A percentile compares a stretch with the other conserved stretches of the same genome.
Evolutionary conservation across 2,329 filamentous ascomycete species (phyloP).

Genomic region (Penicillium psychrosexuale): DNA sequence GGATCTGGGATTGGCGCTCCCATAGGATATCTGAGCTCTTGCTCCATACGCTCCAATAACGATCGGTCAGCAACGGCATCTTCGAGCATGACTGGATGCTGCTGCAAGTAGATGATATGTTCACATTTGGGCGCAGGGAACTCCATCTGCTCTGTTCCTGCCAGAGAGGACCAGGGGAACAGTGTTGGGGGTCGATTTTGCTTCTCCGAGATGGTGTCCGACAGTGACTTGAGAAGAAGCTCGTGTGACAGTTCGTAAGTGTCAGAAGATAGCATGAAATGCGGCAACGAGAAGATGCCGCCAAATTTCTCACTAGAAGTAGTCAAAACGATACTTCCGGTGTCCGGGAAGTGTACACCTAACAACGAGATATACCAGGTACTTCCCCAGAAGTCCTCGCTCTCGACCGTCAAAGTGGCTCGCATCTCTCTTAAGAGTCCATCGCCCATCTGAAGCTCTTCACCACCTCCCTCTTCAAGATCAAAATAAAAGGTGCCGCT

Average conservation of each 20-base stretch:
- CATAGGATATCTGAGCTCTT: constrained; percentile 58
- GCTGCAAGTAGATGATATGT: constrained; percentile 79
- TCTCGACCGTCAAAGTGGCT: constrained; percentile 69
- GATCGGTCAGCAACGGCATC: constrained; percentile 30
- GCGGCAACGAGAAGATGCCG: constrained; percentile 86
- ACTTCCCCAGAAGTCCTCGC: constrained; percentile 65
- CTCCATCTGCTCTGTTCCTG: constrained; percentile 48
- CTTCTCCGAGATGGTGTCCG: constrained; percentile 59
- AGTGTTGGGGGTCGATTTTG: constrained; percentile 57
- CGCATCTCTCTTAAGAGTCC: constrained; percentile 65
- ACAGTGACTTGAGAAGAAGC: constrained; percentile 71
- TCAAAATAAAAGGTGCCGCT: constrained; percentile 68
- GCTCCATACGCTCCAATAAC: constrained; percentile 53
- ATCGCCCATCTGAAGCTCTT: constrained; percentile 38
- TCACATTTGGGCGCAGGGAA: constrained; percentile 75
- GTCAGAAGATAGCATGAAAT: constrained; percentile 64
- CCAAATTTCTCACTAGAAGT: constrained; percentile 92
- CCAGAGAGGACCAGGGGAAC: constrained; percentile 73
- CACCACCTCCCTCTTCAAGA: constrained; percentile 56
- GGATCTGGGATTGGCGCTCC: constrained; percentile 53
- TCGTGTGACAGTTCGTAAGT: constrained; percentile 57
- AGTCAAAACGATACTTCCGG: constrained; percentile 74
- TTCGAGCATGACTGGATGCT: constrained; percentile 41
- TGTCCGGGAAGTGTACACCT: constrained; percentile 81
- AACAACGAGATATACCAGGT: constrained; percentile 77